These are phyloP conservation scores for Phenoliferia sp. DNA, from an alignment of 1,284 basidiomycete species.

Conservation along the genomic window DNA sequence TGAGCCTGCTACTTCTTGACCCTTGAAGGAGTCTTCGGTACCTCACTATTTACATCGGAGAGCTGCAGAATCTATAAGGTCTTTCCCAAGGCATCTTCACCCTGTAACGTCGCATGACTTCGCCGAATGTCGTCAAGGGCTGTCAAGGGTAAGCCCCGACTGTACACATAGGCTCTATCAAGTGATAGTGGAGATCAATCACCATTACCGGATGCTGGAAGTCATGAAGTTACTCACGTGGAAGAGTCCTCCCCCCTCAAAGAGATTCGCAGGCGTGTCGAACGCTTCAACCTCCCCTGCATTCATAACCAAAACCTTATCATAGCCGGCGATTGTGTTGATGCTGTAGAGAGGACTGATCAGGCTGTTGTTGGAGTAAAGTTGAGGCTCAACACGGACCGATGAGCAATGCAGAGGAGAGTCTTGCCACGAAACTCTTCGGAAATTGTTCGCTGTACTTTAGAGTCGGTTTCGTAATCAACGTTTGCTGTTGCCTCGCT, in stretches of 20 bases:
- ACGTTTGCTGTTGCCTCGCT: constrained; percentile 73
- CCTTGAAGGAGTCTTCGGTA: no score
- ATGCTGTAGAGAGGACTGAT: not conserved
- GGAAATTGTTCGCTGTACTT: constrained; percentile 66
- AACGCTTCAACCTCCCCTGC: not conserved
- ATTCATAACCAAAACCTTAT: not conserved
- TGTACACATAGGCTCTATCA: not conserved
- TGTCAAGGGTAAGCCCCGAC: not conserved
- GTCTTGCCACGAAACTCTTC: constrained; percentile 61
- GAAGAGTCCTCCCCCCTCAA: not conserved
- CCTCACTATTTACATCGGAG: no score
- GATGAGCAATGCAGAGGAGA: constrained; percentile 42
- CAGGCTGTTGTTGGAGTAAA: not conserved
- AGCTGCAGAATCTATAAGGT: no score
- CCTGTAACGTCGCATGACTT: no score
- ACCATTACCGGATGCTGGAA: not conserved
- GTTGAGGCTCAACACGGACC: not conserved
- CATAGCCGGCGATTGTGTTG: not conserved
- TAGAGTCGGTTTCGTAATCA: constrained; percentile 66
- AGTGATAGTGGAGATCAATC: not conserved
- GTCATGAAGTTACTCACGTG: not conserved
- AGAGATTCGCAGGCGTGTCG: not conserved
- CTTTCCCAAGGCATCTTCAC: no score
- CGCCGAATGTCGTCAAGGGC: no score
- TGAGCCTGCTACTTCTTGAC: no score